Conservation (phyloP, 78 protist genomes). For the slime mould (Dictyostelium discoideum) region dicty_2.7 NC_007089.4:2949501-2950000, state of each 20-base stretch:
- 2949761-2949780: neutral
- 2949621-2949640: neutral
- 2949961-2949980: conserved; percentile 56
- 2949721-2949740: neutral
- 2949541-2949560: conserved; percentile 66
- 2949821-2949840: neutral
- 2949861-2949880: neutral
- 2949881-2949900: neutral
- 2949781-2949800: conserved; percentile 14
- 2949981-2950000: neutral
- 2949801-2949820: neutral
- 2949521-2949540: conserved; percentile 51
- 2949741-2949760: conserved; percentile 14
- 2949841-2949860: neutral
- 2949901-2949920: neutral
- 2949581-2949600: conserved; percentile 76
- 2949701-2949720: neutral
- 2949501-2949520: conserved; percentile 35
- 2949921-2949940: neutral
- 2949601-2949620: conserved; percentile 44
- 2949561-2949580: conserved; percentile 42
- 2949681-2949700: neutral
- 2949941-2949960: conserved; percentile 45
- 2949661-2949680: neutral
- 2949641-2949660: neutral